Evolutionary conservation across 345 rosid species (phyloP).

Genomic region (Euphorbia peplus): DNA sequence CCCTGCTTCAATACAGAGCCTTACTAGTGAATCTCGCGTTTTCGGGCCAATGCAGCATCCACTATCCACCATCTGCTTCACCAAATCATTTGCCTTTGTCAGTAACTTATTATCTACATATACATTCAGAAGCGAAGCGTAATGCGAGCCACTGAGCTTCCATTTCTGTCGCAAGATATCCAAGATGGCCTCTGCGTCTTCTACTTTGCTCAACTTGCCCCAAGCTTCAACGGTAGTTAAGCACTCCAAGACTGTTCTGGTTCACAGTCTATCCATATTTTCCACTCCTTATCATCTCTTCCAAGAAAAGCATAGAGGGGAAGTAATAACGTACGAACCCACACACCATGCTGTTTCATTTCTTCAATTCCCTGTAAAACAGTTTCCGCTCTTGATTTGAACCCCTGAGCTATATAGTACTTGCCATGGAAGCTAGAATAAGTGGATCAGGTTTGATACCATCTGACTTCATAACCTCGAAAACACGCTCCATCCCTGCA

Average conservation of each 20-base stretch:
- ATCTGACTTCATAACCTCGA: slow-evolving; percentile 17
- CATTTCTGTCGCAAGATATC: slow-evolving; percentile 11
- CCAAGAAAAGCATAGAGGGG: slow-evolving; percentile 21
- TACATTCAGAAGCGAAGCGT: slow-evolving; percentile 7
- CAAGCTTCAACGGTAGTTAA: slow-evolving; percentile 20
- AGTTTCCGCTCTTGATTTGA: slow-evolving; percentile 14
- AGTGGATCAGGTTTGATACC: slow-evolving; percentile 18
- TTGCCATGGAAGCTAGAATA: slow-evolving; percentile 8
- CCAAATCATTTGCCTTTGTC: slow-evolving; percentile 17
- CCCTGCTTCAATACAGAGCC: slow-evolving; percentile 19
- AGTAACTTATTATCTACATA: slow-evolving; percentile 12
- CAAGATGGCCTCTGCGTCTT: slow-evolving; percentile 23
- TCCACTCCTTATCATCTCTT: slow-evolving; percentile 15
- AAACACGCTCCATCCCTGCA: slow-evolving; percentile 15
- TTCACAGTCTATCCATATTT: slow-evolving; percentile 23
- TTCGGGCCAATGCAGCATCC: slow-evolving; percentile 1
- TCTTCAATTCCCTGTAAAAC: slow-evolving; percentile 18
- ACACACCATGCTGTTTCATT: background rate
- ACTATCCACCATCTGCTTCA: slow-evolving; percentile 10
- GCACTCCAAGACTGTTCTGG: slow-evolving; percentile 11
- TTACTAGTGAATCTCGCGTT: slow-evolving; percentile 17
- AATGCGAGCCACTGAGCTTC: slow-evolving; percentile 5
- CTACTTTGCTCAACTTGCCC: slow-evolving; percentile 21
- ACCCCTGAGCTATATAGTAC: slow-evolving; percentile 12
- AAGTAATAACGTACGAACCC: slow-evolving; percentile 13